A percentile compares a stretch with the other conserved stretches of the same genome.
Conservation (phyloP, 495 filamentous ascomycete species). For the Penicillium waksmanii region DNA sequence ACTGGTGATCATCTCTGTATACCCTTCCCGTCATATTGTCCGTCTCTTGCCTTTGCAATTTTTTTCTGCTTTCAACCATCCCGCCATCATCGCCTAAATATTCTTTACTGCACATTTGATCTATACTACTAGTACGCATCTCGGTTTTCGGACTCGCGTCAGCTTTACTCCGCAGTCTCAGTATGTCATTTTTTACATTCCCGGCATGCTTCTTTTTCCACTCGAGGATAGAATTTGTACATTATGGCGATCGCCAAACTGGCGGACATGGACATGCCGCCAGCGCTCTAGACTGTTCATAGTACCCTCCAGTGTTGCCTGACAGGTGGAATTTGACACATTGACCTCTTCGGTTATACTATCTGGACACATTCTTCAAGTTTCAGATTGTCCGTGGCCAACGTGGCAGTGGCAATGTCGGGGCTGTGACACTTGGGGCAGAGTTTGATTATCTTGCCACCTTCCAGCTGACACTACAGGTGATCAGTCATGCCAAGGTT, state of each 20-base stretch:
- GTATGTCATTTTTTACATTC: too few relatives aligned
- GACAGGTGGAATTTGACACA: slow-evolving; percentile 4
- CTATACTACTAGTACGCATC: not conserved
- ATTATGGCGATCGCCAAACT: too few relatives aligned
- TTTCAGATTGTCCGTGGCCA: slow-evolving; percentile 8
- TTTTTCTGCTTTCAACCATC: not conserved
- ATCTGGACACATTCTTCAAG: slow-evolving; percentile 15
- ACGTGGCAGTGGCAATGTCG: slow-evolving; percentile 20
- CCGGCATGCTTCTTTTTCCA: not conserved
- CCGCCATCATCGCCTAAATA: not conserved
- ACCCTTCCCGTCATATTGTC: not conserved
- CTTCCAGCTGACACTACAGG: not conserved
- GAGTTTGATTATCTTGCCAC: not conserved
- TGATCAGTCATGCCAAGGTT: not conserved
- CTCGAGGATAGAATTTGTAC: not conserved
- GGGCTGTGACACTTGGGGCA: not conserved
- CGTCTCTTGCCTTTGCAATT: not conserved
- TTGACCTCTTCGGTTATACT: slow-evolving; percentile 4
- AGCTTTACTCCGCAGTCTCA: too few relatives aligned
- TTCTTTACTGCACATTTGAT: not conserved
- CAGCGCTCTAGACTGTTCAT: not conserved
- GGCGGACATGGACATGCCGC: not conserved
- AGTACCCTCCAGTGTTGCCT: not conserved
- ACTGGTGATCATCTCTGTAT: not conserved
- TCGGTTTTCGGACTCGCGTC: too few relatives aligned